phyloP scores from a whole-genome alignment of 192 early-diverging fungal genomes.

The Backusella circina region DNA sequence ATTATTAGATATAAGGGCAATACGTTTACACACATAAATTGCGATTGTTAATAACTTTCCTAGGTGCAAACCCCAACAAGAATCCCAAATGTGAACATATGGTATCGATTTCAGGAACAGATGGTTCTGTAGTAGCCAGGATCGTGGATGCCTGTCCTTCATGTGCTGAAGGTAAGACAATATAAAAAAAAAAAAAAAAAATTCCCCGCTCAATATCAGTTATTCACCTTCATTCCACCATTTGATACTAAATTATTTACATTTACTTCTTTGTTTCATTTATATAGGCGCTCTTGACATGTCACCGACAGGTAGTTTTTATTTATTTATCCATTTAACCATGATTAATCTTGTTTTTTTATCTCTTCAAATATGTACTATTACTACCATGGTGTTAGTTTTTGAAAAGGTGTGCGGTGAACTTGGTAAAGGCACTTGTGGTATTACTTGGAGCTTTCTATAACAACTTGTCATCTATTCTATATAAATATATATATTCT shows the following conservation, averaged over 20 bases:
- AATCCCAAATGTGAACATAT: slow-evolving; percentile 21
- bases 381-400: slow-evolving; percentile 5
- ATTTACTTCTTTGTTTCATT: neutral
- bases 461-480: neutral
- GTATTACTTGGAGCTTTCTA: slow-evolving; percentile 22
- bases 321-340: neutral
- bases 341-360: neutral
- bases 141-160: slow-evolving; percentile 23
- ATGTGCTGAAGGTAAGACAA: slow-evolving; percentile 12
- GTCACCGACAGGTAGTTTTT: slow-evolving; percentile 25
- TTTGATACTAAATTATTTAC: neutral
- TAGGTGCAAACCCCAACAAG: slow-evolving; percentile 29
- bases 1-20: neutral
- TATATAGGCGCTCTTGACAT: slow-evolving; percentile 18
- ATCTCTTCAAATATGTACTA: neutral
- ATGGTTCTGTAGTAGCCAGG: slow-evolving; percentile 6
- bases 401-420: slow-evolving; percentile 19
- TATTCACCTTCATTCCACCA: neutral
- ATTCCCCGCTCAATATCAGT: neutral
- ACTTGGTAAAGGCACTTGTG: slow-evolving; percentile 11
- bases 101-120: slow-evolving; percentile 12
- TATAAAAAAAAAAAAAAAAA: neutral
- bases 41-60: neutral
- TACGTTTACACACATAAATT: neutral
- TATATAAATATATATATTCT: neutral